Percentiles rank a stretch among this genome's conserved stretches.
These are phyloP conservation scores for Linaria vulgaris DNA, from an alignment of 257 asterid genomes.

Conservation along the genomic window DNA sequence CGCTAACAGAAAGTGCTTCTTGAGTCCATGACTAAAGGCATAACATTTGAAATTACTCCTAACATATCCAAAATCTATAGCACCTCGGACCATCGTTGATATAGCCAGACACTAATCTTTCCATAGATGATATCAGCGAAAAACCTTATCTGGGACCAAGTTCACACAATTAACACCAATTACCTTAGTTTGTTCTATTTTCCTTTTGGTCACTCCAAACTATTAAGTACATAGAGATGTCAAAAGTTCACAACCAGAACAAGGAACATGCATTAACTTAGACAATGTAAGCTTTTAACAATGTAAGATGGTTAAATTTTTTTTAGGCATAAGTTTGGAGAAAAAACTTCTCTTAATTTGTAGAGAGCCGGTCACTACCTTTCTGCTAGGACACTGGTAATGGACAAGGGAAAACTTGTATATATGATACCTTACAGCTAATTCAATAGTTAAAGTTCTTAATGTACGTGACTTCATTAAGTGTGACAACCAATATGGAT, in stretches of 20 bases:
- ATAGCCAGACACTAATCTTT: conserved; percentile 3
- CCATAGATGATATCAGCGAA: conserved; percentile 15
- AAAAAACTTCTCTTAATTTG: not conserved
- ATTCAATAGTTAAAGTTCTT: conserved; percentile 3
- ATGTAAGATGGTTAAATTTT: conserved; percentile 7
- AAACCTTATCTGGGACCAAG: not conserved
- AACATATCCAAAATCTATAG: conserved; percentile 3
- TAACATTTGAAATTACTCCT: conserved; percentile 10
- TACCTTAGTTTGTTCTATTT: conserved; percentile 8
- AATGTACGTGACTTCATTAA: not conserved
- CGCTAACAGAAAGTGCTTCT: conserved; percentile 11
- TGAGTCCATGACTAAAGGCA: conserved; percentile 1
- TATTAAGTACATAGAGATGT: conserved; percentile 6
- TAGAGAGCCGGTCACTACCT: conserved; percentile 14
- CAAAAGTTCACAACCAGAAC: conserved; percentile 13
- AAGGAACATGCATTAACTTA: not conserved
- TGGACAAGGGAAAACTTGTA: conserved; percentile 6
- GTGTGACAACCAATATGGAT: conserved; percentile 7
- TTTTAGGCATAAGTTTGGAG: not conserved
- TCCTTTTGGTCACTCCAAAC: not conserved
- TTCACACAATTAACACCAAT: conserved; percentile 5
- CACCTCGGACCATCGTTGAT: not conserved
- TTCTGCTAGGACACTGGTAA: conserved; percentile 2
- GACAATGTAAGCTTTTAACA: conserved; percentile 10
- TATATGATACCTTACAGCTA: conserved; percentile 2